Conservation (phyloP, 352 stramenopile species). For the Phytophthora parvispora region DNA sequence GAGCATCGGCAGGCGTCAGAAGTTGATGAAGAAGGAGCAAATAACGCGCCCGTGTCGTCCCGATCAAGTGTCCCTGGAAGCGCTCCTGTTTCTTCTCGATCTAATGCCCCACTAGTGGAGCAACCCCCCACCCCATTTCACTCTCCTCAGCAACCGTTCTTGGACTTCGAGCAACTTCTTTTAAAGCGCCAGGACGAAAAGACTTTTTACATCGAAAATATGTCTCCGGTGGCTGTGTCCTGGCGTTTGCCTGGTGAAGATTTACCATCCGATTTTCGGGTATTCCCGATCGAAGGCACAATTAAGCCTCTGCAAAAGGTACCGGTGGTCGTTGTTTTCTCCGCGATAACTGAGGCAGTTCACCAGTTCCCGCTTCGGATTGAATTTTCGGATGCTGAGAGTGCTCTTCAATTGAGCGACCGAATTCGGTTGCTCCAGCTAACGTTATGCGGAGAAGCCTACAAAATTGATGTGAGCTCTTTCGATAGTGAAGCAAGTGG, state of each 20-base stretch:
- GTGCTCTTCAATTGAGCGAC: conserved; percentile 56
- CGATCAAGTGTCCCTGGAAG: conserved; percentile 25
- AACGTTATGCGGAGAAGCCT: conserved; percentile 85
- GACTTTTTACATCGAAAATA: conserved; percentile 91
- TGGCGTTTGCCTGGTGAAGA: conserved; percentile 64
- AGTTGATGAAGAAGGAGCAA: conserved; percentile 8
- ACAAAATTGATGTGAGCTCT: conserved; percentile 93
- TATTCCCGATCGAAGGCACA: conserved; percentile 79
- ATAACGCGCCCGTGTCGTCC: conserved; percentile 24
- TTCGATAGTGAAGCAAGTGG: conserved; percentile 57
- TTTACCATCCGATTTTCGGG: conserved; percentile 71
- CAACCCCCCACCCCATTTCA: not conserved
- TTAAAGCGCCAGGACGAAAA: conserved; percentile 90
- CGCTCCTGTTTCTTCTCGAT: conserved; percentile 25
- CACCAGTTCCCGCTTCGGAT: conserved; percentile 72
- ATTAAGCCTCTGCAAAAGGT: conserved; percentile 79
- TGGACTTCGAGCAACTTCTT: conserved; percentile 96
- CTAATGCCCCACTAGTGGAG: conserved; percentile 13
- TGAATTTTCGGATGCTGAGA: conserved; percentile 89
- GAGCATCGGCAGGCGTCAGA: conserved; percentile 7
- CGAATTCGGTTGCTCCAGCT: conserved; percentile 44
- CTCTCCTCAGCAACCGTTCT: conserved; percentile 27
- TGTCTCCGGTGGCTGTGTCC: conserved; percentile 72
- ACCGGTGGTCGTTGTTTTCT: conserved; percentile 78
- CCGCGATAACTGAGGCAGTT: conserved; percentile 71